Evolutionary conservation across 495 filamentous ascomycete genomes (phyloP), one percentile per base, ranked within the genome.

Genomic region (Tuber umbilicatum): DNA sequence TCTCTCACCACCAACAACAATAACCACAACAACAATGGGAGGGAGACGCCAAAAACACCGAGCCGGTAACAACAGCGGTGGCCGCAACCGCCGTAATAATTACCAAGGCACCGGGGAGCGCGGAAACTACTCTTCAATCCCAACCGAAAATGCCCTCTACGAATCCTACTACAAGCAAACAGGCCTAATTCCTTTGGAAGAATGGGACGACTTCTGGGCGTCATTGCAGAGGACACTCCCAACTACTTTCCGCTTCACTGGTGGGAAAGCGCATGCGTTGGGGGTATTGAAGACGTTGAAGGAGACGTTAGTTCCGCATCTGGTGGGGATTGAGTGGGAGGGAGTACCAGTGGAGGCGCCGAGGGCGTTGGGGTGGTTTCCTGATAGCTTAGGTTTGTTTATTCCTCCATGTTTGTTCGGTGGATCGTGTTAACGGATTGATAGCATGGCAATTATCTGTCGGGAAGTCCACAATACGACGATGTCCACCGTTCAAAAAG

Each of bases 221-320:
- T 86, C 91, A 7, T 84, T 98, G 78, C 87, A 89, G 73, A 86
- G 90, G 77, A 94, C 97, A 79, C 86, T 99, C 2, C 95, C 95
- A 68, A 97, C 95, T 85, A 96, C 92, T 83, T 99, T 97, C 86
- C 88, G 96, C 47, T 99, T 99, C 84, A 93, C 93, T 70, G 94
- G 95, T 10, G 97, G 93, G 4, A 93, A 92, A 86, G 91, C 90
- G 90, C 93, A 97, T 84, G 96, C 95, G 23, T 86, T 97, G 74
- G 88, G 91, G 75, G 95, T 98, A 31, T 91, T 94, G 83, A 86
- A 93, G 76, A 89, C 91, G 16, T 86, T 99, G 42, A 91, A 92
- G 81, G 89, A 94, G n/a, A 88, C 89, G 75, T 94, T 97, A 81
- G 90, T 97, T 67, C 95, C 96, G 50, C 87, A 97, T 76, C 97